Evolutionary conservation across 2,329 filamentous ascomycete species (phyloP).

Genomic region (Dothiorella sarmentorum): DNA sequence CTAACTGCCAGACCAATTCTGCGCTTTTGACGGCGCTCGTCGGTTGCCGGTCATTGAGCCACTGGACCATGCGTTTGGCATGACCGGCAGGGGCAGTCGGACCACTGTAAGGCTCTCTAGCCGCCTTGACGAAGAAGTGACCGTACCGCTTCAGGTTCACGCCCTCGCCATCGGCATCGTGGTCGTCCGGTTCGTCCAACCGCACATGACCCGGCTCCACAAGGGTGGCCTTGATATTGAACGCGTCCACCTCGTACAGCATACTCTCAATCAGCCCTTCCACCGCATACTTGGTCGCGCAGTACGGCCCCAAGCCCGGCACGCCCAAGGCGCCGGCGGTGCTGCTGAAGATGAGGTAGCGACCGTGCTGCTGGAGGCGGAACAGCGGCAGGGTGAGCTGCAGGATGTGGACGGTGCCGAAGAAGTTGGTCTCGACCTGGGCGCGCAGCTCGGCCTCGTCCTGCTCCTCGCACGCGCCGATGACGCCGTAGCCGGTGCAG

Average conservation of each 20-base stretch:
- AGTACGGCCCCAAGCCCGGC: conserved; percentile 88
- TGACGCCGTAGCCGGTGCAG: conserved; percentile 88
- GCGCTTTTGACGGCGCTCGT: conserved; percentile 90
- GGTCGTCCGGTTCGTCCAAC: conserved; percentile 70
- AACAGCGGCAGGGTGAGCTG: conserved; percentile 87
- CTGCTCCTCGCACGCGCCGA: conserved; percentile 94
- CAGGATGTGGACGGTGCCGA: conserved; percentile 90
- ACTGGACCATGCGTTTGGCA: conserved; percentile 86
- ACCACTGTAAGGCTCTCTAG: conserved; percentile 72
- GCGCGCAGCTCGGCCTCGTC: conserved; percentile 92
- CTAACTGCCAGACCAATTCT: conserved; percentile 89
- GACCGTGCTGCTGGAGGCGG: conserved; percentile 65
- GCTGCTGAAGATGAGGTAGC: conserved; percentile 92
- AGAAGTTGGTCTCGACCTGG: conserved; percentile 97
- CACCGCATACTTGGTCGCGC: conserved; percentile 94
- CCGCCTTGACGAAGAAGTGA: conserved; percentile 85
- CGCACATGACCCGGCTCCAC: conserved; percentile 88
- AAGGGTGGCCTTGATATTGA: conserved; percentile 90
- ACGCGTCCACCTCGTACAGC: conserved; percentile 89
- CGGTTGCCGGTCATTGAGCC: conserved; percentile 88
- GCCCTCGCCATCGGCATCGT: conserved; percentile 27
- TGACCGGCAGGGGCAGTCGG: conserved; percentile 81
- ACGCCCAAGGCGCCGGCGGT: conserved; percentile 91
- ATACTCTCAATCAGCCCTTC: conserved; percentile 95
- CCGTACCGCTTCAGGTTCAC: conserved; percentile 71